Base-by-base conservation (phyloP, 2,329 filamentous ascomycete genomes). In the Fusarium sp. region DNA sequence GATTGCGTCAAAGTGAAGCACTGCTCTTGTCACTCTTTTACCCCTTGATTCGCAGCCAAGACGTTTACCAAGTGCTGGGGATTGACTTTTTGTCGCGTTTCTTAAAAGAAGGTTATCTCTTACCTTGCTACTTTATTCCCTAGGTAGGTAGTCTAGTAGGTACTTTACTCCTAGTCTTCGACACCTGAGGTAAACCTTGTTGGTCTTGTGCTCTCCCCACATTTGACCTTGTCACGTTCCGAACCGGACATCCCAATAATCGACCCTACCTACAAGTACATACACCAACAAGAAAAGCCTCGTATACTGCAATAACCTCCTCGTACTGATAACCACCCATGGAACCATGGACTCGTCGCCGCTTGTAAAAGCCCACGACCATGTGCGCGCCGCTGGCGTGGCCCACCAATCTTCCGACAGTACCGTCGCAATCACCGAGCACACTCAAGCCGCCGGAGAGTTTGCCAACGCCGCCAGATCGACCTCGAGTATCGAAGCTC, bases 371-470 rank as follows among this genome's bases (percentile, higher is more conserved):
- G 94, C 93, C 62, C 92, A 97, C 77, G 90, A 94, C 68, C 93
- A 97, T 78, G 93, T 92, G 46, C 88, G 89, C 70, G 93, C 91
- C 71, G 93, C 91, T 71, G 93, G 94, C 39, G 88, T 91, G 24
- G 83, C 88, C 52, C 88, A 83, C 24, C 87, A 93, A 71, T 88
- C 91, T 41, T 83, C 82, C 52, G 88, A 95, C 73, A 91, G 91
- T 53, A 90, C 89, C 7, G 88, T 91, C 43, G 94, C 94, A 61
- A 91, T 93, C 72, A 91, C 90, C 72, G 91, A 97, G 76, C 94
- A 98, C 77, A 88, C 93, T 49, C 83, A 91, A 54, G 95, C 95
- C 34, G 94, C 95, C 3, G 89, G 88, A 64, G 92, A 97, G 74
- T 98, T 97, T 75, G 89, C 92, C 59, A 89, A 89, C 59, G 93